Evolutionary conservation across 495 filamentous ascomycete genomes (phyloP).

Genomic region (Cryomyces antarcticus): DNA sequence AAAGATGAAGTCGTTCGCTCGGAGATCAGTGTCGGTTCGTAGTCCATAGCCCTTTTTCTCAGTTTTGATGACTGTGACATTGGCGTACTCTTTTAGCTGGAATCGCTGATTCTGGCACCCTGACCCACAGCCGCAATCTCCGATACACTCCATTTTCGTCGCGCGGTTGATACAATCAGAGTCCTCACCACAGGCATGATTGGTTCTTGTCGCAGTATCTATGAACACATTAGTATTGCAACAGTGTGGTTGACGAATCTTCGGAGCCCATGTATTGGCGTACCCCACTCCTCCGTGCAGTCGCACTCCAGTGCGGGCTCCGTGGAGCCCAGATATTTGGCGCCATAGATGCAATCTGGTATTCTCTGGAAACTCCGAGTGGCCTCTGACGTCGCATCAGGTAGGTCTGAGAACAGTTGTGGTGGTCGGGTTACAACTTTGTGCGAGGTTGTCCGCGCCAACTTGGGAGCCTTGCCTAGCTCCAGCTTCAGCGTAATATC

Average conservation of each 20-base stretch:
- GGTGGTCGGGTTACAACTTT: slow-evolving; percentile 41
- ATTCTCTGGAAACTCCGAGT: slow-evolving; percentile 62
- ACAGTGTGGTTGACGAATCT: slow-evolving; percentile 1
- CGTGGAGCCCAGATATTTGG: slow-evolving; percentile 72
- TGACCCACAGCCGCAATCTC: slow-evolving; percentile 66
- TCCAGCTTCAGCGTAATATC: slow-evolving; percentile 44
- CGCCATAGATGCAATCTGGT: slow-evolving; percentile 63
- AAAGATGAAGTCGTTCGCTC: slow-evolving; percentile 76
- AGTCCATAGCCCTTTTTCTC: slow-evolving; percentile 94
- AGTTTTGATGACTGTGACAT: slow-evolving; percentile 88
- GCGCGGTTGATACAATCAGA: slow-evolving; percentile 98
- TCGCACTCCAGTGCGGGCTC: slow-evolving; percentile 93
- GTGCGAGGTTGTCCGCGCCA: slow-evolving; percentile 52
- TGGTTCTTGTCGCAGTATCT: slow-evolving; percentile 42
- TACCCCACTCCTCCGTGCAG: slow-evolving; percentile 90
- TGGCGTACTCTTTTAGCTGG: slow-evolving; percentile 71
- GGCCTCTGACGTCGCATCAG: slow-evolving; percentile 57
- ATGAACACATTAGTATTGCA: background rate
- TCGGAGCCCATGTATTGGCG: slow-evolving; percentile 21
- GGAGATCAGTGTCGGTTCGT: slow-evolving; percentile 54
- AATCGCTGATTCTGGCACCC: slow-evolving; percentile 92
- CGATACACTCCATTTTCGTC: slow-evolving; percentile 90
- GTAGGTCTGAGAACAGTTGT: slow-evolving; percentile 44
- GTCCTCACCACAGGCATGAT: slow-evolving; percentile 83
- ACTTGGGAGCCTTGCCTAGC: slow-evolving; percentile 48